Percentiles rank a stretch among this genome's conserved stretches.
These are phyloP conservation scores for Sordariomycetes sp. DNA, from an alignment of 2,329 filamentous ascomycete genomes.

Conservation along the genomic window DNA sequence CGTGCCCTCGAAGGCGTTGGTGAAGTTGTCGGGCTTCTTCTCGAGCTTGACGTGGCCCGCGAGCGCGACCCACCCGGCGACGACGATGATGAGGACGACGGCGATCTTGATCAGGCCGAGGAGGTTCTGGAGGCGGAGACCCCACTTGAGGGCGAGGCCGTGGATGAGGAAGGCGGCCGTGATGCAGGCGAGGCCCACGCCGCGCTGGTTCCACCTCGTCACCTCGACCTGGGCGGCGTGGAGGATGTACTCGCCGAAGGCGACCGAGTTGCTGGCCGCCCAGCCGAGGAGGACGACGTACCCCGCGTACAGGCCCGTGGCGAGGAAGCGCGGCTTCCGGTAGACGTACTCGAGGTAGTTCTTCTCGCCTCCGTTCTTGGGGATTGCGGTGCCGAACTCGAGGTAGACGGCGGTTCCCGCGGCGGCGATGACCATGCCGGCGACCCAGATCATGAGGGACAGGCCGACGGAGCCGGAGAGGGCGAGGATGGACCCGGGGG, in stretches of 20 bases:
- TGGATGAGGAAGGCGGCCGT: slow-evolving; percentile 53
- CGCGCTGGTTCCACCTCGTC: slow-evolving; percentile 53
- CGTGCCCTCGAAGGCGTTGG: slow-evolving; percentile 50
- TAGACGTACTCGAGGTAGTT: slow-evolving; percentile 55
- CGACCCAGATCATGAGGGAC: slow-evolving; percentile 49
- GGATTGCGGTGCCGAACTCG: slow-evolving; percentile 52
- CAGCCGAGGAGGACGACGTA: slow-evolving; percentile 52
- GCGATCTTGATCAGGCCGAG: slow-evolving; percentile 54
- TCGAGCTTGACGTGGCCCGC: slow-evolving; percentile 46
- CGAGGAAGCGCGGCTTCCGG: slow-evolving; percentile 45
- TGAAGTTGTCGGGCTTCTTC: slow-evolving; percentile 47
- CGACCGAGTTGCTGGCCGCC: slow-evolving; percentile 53
- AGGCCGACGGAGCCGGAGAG: slow-evolving; percentile 49
- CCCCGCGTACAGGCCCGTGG: slow-evolving; percentile 44
- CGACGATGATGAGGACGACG: slow-evolving; percentile 51
- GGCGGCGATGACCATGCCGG: slow-evolving; percentile 45
- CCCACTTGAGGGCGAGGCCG: slow-evolving; percentile 49
- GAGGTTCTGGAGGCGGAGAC: slow-evolving; percentile 52
- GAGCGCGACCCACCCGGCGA: slow-evolving; percentile 48
- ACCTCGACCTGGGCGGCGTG: slow-evolving; percentile 50
- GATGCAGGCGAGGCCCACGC: slow-evolving; percentile 52
- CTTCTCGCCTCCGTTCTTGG: slow-evolving; percentile 52
- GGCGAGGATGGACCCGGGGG: slow-evolving; percentile 41
- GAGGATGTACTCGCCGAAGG: slow-evolving; percentile 59
- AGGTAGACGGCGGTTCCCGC: slow-evolving; percentile 52